Conservation (phyloP, 2,329 filamentous ascomycete genomes). For the Diaporthe batatas region DNA sequence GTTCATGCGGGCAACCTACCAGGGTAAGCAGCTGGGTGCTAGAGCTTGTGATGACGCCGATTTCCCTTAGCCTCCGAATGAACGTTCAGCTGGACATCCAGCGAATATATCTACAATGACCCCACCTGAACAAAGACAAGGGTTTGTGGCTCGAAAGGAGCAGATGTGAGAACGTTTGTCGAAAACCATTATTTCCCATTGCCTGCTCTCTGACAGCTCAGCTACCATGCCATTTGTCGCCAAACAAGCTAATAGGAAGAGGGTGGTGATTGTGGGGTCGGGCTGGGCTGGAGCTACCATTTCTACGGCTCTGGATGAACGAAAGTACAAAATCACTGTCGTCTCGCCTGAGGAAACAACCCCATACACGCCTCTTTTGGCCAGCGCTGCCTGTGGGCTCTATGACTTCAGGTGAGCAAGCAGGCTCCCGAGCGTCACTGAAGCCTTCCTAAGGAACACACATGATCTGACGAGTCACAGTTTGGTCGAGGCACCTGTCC, state of each 20-base stretch:
- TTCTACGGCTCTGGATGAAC: constrained; percentile 35
- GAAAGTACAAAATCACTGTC: constrained; percentile 38
- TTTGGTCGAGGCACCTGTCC: constrained; percentile 36
- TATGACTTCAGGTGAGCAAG: constrained; percentile 36
- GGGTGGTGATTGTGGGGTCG: constrained; percentile 35
- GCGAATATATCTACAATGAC: neutral
- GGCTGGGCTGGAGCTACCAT: constrained; percentile 38
- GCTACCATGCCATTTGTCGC: constrained; percentile 35
- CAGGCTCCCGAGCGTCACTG: neutral
- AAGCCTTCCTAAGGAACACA: too few relatives aligned
- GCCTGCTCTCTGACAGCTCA: too few relatives aligned
- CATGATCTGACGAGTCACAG: neutral
- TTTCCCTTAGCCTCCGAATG: neutral
- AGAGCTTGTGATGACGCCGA: constrained; percentile 17
- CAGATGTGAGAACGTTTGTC: neutral
- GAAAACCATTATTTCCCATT: neutral
- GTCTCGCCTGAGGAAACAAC: constrained; percentile 38
- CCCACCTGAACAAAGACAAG: neutral
- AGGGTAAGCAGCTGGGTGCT: neutral
- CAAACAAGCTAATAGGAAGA: constrained; percentile 34
- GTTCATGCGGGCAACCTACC: neutral
- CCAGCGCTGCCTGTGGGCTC: constrained; percentile 37
- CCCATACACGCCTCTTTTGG: constrained; percentile 37
- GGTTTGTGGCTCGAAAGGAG: accelerated
- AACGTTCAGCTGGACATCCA: neutral